These are phyloP conservation scores for Cucumis melo DNA, from an alignment of 306 rosid species.

Conservation along the genomic window DNA sequence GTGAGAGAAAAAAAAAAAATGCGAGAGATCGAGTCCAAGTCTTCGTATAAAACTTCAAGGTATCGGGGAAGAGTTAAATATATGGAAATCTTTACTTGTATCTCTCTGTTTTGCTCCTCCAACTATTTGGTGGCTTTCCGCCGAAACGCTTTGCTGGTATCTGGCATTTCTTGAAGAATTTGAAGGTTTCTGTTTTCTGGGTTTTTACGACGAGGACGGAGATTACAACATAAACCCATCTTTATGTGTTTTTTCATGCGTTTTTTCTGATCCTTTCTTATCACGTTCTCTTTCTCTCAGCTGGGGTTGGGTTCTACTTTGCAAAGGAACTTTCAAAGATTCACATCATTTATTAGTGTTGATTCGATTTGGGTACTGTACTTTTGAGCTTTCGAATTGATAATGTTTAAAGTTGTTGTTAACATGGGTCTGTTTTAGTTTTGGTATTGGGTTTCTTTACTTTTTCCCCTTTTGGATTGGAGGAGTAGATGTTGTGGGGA, in stretches of 20 bases:
- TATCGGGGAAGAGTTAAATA: conserved; percentile 7
- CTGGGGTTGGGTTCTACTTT: not conserved
- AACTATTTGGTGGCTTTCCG: conserved; percentile 6
- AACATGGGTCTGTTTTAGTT: not conserved
- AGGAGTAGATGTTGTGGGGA: not conserved
- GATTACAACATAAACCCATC: conserved; percentile 8
- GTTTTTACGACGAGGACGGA: conserved; percentile 14
- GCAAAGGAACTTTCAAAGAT: not conserved
- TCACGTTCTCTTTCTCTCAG: not conserved
- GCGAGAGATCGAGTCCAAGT: conserved; percentile 42
- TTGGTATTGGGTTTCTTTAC: not conserved
- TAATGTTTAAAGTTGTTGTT: not conserved
- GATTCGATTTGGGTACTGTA: conserved; percentile 7
- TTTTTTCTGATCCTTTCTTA: not conserved
- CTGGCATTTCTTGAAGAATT: conserved; percentile 6
- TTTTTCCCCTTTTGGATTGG: not conserved
- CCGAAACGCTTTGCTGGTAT: conserved; percentile 9
- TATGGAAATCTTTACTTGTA: conserved; percentile 6
- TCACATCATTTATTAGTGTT: not conserved
- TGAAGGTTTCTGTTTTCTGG: conserved; percentile 11
- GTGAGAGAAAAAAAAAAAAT: conserved; percentile 15
- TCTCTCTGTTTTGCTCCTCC: conserved; percentile 5
- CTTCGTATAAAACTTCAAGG: conserved; percentile 13
- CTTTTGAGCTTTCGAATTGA: conserved; percentile 14
- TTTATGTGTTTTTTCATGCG: not conserved